phyloP scores from a whole-genome alignment of 176 grass and related monocot species.

The Musa acuminata region DNA sequence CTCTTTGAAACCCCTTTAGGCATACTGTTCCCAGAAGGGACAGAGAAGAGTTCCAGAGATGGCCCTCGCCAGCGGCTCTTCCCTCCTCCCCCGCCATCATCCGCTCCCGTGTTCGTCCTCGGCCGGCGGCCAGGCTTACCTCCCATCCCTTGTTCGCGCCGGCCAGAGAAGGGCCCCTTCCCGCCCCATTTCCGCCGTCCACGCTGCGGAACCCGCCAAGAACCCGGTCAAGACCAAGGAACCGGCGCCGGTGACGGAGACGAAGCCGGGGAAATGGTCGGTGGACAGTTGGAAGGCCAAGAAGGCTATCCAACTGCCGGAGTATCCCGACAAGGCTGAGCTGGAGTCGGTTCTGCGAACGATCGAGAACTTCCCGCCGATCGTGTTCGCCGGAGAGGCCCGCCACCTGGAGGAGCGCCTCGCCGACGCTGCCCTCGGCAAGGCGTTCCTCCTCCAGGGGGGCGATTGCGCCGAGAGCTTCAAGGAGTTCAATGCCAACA shows the following conservation, averaged over 20 bases:
- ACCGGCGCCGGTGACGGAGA: neutral
- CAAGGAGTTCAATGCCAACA: constrained; percentile 81
- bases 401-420: constrained; percentile 70
- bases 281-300: constrained; percentile 57
- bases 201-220: constrained; percentile 36
- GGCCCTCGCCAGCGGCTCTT: constrained; percentile 29
- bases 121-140: constrained; percentile 3
- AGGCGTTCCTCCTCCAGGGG: constrained; percentile 73
- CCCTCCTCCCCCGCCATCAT: constrained; percentile 11
- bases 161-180: neutral
- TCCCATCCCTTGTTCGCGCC: constrained; percentile 17
- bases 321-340: constrained; percentile 55
- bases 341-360: constrained; percentile 55
- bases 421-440: constrained; percentile 59
- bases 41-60: constrained; percentile 13
- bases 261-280: constrained; percentile 39
- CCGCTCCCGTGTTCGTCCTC: neutral
- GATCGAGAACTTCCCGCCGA: constrained; percentile 71
- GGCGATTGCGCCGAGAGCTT: constrained; percentile 86
- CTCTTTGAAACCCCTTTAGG: neutral
- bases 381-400: constrained; percentile 86
- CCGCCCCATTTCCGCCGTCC: constrained; percentile 37
- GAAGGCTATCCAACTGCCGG: constrained; percentile 57
- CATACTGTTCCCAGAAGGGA: neutral
- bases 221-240: constrained; percentile 9